Base-by-base conservation (phyloP, 306 rosid genomes). In the Ceratonia siliqua region DNA sequence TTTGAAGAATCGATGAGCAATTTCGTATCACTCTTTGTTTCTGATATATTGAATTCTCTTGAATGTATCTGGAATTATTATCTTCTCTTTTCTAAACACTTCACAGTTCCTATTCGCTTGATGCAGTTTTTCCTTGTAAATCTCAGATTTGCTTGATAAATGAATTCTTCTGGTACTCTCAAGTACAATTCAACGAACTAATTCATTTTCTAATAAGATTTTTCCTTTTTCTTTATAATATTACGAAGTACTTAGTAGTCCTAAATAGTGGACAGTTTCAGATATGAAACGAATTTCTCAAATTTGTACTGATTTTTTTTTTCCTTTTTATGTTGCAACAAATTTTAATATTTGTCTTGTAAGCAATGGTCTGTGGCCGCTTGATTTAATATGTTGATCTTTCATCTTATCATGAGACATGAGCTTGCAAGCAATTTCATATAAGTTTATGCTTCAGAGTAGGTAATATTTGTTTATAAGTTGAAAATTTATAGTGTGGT, bases 91-190 rank as follows among this genome's bases (percentile, higher is more conserved):
- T 2, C 11, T 9, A 13, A 18, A 27, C 49, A 8, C 5, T 24
- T 67, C 50, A 58, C 13, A 35, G 2, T 39, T 43, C 48, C 63
- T 38, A 52, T 41, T 48, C 24, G 21, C 36, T 5, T 39, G 71
- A 59, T 58, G 77, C 42, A 54, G 14, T 53, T 74, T 7, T 62
- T 49, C 13, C 13, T 5, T 30, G 78, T 42, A 63, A 42, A 72
- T 63, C 70, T n/a, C 48, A 24, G 46, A 24, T 48, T 52, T 24
- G 20, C 27, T 13, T 70, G 65, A 80, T 77, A 43, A 30, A 49
- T 15, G 13, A 70, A 53, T 15, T 53, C 18, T 55, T 74, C 48
- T 7, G 2, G 15, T 35, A 10, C 18, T 43, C 62, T 36, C 8
- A 75, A 42, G 59, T 62, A 52, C 6, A 25, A 17, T n/a, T 11